These are phyloP conservation scores for Erysimum cheiri DNA, from an alignment of 441 rosid genomes.

Conservation along the genomic window DNA sequence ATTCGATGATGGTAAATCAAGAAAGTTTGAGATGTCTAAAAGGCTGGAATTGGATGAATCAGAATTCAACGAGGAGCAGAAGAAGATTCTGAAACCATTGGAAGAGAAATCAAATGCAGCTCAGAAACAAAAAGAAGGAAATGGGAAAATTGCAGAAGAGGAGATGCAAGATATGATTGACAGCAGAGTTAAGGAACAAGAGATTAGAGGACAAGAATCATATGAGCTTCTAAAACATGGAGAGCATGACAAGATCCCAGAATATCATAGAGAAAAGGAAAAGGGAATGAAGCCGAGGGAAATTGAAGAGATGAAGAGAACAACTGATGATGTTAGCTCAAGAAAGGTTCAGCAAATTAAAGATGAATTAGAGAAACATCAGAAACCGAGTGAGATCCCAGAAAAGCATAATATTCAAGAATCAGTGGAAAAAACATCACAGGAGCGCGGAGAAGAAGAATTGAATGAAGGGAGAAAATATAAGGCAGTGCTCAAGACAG, in stretches of 20 bases:
- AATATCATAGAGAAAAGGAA: slow-evolving; percentile 7
- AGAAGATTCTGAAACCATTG: background rate
- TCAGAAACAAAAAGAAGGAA: slow-evolving; percentile 4
- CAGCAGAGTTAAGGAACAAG: slow-evolving; percentile 11
- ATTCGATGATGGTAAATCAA: background rate
- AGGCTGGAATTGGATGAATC: background rate
- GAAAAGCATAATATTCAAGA: background rate
- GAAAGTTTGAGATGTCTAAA: background rate
- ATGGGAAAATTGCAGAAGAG: slow-evolving; percentile 14
- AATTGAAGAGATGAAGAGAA: slow-evolving; percentile 12
- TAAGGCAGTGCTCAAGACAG: background rate
- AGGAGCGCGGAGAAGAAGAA: background rate
- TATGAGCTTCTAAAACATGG: slow-evolving; percentile 1
- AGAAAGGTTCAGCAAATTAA: slow-evolving; percentile 1
- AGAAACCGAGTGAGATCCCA: background rate
- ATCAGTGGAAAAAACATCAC: background rate
- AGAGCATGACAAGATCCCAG: slow-evolving; percentile 12
- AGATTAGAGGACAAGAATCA: slow-evolving; percentile 21
- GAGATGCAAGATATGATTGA: background rate
- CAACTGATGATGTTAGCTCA: slow-evolving; percentile 1
- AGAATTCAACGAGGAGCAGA: background rate
- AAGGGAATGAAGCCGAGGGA: slow-evolving; percentile 12
- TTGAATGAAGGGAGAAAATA: background rate
- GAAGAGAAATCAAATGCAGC: background rate
- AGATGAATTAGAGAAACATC: slow-evolving; percentile 6